Conservation (phyloP, 2,329 filamentous ascomycete genomes). For the Fusarium mexicanum region DNA sequence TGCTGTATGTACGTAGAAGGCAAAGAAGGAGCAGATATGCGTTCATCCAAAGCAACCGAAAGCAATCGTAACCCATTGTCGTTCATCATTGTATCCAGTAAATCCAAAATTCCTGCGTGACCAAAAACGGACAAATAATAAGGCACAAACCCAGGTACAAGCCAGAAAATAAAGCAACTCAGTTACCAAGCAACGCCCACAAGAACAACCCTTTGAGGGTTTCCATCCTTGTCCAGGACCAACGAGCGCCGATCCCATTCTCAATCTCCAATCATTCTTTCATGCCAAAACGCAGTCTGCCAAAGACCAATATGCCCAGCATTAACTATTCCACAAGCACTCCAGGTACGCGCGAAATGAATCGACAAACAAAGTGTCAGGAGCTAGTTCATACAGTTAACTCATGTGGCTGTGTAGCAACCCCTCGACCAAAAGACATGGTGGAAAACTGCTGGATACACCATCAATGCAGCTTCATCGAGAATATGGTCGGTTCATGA, state of each 20-base stretch:
- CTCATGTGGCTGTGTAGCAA: neutral
- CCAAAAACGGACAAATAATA: neutral
- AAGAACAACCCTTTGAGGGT: neutral
- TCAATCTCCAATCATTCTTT: neutral
- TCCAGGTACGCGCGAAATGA: neutral
- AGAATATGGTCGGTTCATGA: slow-evolving; percentile 96
- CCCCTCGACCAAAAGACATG: neutral
- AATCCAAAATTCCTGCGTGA: neutral
- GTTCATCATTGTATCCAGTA: slow-evolving; percentile 18
- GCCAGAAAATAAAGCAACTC: neutral
- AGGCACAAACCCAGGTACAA: neutral
- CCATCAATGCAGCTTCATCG: slow-evolving; percentile 54
- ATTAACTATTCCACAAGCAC: neutral
- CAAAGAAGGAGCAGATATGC: neutral
- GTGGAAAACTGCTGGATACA: neutral
- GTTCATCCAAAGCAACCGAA: neutral
- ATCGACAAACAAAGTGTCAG: neutral
- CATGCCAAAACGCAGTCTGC: neutral
- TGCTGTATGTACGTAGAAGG: neutral
- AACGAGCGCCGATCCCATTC: slow-evolving; percentile 22
- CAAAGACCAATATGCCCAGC: neutral
- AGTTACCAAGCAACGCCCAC: slow-evolving; percentile 20
- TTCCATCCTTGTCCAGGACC: neutral
- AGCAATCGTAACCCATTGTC: slow-evolving; percentile 11
- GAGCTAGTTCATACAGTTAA: neutral